Base-by-base conservation (phyloP, 2,329 filamentous ascomycete genomes). In the Amphichorda felina region DNA sequence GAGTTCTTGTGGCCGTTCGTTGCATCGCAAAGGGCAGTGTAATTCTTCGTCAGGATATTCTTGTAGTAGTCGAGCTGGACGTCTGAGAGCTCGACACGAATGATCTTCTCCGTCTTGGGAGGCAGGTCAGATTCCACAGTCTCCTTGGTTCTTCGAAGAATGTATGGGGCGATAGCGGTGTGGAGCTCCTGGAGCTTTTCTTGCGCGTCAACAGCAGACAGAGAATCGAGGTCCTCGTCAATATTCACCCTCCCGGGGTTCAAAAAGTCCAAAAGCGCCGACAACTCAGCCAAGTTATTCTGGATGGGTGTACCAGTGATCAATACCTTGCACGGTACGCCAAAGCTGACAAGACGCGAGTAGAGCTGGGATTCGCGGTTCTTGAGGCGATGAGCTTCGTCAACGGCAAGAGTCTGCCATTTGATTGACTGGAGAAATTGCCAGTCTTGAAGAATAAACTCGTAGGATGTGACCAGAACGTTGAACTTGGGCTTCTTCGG, bases 31-130 rank as follows among this genome's bases (percentile, higher is more conserved):
- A 98, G 70, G 3, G 89, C 91, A 21, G 87, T 79, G 50, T 98
- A 98, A 54, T 98, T 98, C 50, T 89, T 80, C 0, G 91, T 96
- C 17, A 98, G 68, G 40, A 98, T 96, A 51, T 96, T 96, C 62
- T 96, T 96, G 67, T 98, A 98, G 57, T 95, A 96, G 44, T 98
- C 89, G 8, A 96, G 68, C 53, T 98, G 91, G 19, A 96, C 80
- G 57, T 98, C 91, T 0, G 91, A 94, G 34, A 98, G 69, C 57
- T 96, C 91, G 28, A 98, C 91, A 38, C 93, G 86, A 54, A 98
- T 94, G 45, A 98, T 98, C 65, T 96, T 98, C 56, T 98, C 91
- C 0, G 86, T 94, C 65, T 98, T 98, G 1, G 89, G 87, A 10
- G 91, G 91, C 18, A 98, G 66, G 46, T 98, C 91, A 16, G 88